A percentile compares a stretch with the other conserved stretches of the same genome.
phyloP scores from a whole-genome alignment of 2,329 filamentous ascomycete species.

The Trichoderma arundinaceum region DNA sequence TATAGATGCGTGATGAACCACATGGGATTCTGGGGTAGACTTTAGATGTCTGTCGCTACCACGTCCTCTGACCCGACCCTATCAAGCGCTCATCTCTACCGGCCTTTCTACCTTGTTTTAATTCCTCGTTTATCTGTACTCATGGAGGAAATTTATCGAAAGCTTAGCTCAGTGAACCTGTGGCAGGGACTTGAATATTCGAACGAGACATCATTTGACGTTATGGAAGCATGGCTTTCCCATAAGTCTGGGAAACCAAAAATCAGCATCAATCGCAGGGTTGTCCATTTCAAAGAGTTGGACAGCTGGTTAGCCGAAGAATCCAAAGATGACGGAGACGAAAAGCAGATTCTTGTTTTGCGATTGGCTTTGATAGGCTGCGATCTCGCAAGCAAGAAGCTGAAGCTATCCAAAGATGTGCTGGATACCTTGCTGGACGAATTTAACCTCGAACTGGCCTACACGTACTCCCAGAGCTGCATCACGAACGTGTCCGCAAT shows the following conservation, averaged over 20 bases:
- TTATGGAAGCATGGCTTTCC: conserved; percentile 41
- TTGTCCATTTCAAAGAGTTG: conserved; percentile 28
- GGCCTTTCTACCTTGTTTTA: background rate
- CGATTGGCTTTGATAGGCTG: conserved; percentile 42
- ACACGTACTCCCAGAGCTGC: conserved; percentile 44
- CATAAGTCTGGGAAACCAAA: conserved; percentile 32
- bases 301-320: conserved; percentile 38
- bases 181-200: conserved; percentile 34
- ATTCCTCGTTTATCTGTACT: background rate
- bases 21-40: background rate
- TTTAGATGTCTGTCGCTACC: background rate
- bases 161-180: conserved; percentile 39
- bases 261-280: conserved; percentile 31
- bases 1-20: conserved; percentile 13
- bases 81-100: background rate
- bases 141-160: conserved; percentile 45
- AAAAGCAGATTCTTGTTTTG: conserved; percentile 38
- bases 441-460: conserved; percentile 43
- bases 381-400: conserved; percentile 34
- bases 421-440: conserved; percentile 36
- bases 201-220: conserved; percentile 37
- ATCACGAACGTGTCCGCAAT: conserved; percentile 44
- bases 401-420: conserved; percentile 38
- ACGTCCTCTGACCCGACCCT: background rate
- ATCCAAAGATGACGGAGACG: conserved; percentile 26